Evolutionary conservation across 345 rosid genomes (phyloP).

Genomic region (Hibiscus syriacus): DNA sequence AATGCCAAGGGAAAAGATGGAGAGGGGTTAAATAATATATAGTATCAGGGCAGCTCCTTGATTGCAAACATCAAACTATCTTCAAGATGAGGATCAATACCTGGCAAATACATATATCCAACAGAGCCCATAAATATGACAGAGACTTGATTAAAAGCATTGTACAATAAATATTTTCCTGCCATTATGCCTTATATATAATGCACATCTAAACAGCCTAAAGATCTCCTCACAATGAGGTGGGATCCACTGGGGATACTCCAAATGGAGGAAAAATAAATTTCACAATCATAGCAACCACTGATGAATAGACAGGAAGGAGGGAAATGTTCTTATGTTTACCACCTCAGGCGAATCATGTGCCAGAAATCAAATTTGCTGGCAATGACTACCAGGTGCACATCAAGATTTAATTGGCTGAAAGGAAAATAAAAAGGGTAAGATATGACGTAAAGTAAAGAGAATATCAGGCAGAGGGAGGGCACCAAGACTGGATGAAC

Average conservation of each 20-base stretch:
- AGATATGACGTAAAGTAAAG: conserved; percentile 15
- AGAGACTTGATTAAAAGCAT: conserved; percentile 15
- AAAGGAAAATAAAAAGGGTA: conserved; percentile 5
- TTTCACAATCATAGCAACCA: neutral
- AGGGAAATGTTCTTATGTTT: conserved; percentile 24
- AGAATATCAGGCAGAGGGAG: conserved; percentile 16
- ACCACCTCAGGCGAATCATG: conserved; percentile 78
- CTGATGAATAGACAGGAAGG: conserved; percentile 22
- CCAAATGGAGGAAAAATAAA: neutral
- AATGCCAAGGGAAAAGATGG: no score
- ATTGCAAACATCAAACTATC: neutral
- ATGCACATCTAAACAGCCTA: conserved; percentile 18
- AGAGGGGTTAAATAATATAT: neutral
- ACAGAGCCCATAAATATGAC: neutral
- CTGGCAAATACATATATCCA: neutral
- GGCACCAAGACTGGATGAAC: conserved; percentile 18
- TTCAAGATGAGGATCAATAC: neutral
- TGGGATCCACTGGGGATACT: neutral
- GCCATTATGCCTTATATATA: conserved; percentile 9
- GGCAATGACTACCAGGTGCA: conserved; percentile 64
- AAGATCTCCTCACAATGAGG: conserved; percentile 4
- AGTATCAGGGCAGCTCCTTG: neutral
- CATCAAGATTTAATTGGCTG: conserved; percentile 29
- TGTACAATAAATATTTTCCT: conserved; percentile 17
- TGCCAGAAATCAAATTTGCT: conserved; percentile 24